Evolutionary conservation across 306 rosid genomes (phyloP).

Genomic region (Dalbergia cochinchinensis): DNA sequence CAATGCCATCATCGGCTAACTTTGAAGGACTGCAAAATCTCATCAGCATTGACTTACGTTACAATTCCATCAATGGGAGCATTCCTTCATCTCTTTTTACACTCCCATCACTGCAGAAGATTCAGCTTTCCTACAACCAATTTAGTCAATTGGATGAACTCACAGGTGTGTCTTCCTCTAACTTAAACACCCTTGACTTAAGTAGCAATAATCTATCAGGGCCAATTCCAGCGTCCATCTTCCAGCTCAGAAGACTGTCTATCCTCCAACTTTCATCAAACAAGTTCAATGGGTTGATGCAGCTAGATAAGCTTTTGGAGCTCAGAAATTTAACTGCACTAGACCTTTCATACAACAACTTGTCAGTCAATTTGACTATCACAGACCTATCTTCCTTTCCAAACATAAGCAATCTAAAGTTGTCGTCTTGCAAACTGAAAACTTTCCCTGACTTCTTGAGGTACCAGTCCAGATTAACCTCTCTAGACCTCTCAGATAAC

Average conservation of each 20-base stretch:
- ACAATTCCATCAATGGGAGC: slow-evolving; percentile 50
- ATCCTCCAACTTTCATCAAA: slow-evolving; percentile 62
- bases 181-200: slow-evolving; percentile 58
- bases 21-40: slow-evolving; percentile 49
- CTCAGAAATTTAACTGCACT: slow-evolving; percentile 54
- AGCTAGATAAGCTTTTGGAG: slow-evolving; percentile 14
- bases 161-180: slow-evolving; percentile 11
- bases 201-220: slow-evolving; percentile 62
- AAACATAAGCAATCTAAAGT: slow-evolving; percentile 41
- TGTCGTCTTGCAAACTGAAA: slow-evolving; percentile 56
- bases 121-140: slow-evolving; percentile 49
- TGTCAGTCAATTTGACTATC: slow-evolving; percentile 25
- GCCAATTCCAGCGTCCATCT: slow-evolving; percentile 49
- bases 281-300: slow-evolving; percentile 53
- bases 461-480: slow-evolving; percentile 32
- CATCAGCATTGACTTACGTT: neutral
- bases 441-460: slow-evolving; percentile 58
- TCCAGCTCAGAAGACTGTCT: slow-evolving; percentile 44
- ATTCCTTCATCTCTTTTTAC: slow-evolving; percentile 53
- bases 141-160: slow-evolving; percentile 46
- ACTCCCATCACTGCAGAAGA: slow-evolving; percentile 38
- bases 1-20: slow-evolving; percentile 39
- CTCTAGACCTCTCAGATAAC: slow-evolving; percentile 64
- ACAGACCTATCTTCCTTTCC: slow-evolving; percentile 9
- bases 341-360: slow-evolving; percentile 66